A percentile compares a stretch with the other conserved stretches of the same genome.
Evolutionary conservation across 2,329 filamentous ascomycete species (phyloP).

Genomic region (Hortaea werneckii): DNA sequence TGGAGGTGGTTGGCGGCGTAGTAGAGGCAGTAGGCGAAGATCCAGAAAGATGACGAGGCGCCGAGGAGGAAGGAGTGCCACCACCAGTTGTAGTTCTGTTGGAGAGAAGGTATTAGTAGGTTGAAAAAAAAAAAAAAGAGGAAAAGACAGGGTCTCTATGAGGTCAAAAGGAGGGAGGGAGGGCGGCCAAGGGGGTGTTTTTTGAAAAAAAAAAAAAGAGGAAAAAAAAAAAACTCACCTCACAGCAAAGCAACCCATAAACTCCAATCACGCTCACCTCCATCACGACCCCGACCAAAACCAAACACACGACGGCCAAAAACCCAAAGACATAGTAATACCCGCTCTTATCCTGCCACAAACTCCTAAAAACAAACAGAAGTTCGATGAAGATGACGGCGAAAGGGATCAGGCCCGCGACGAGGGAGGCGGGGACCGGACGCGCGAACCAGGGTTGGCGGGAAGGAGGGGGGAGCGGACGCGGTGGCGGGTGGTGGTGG

Average conservation of each 20-base stretch:
- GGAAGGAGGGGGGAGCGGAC: conserved; percentile 53
- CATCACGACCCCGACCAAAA: conserved; percentile 65
- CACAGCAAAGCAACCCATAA: conserved; percentile 71
- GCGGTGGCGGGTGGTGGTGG: conserved; percentile 32
- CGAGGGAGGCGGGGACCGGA: conserved; percentile 51
- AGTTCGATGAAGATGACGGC: conserved; percentile 83
- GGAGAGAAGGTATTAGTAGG: too few relatives aligned
- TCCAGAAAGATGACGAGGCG: conserved; percentile 66
- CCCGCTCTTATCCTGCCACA: conserved; percentile 84
- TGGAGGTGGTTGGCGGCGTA: conserved; percentile 74
- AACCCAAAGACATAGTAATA: conserved; percentile 92
- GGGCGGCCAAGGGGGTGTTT: too few relatives aligned
- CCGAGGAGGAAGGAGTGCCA: conserved; percentile 80
- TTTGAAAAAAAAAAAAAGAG: too few relatives aligned
- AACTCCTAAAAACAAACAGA: conserved; percentile 73
- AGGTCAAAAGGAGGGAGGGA: too few relatives aligned
- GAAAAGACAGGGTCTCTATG: too few relatives aligned
- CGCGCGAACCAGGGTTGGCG: conserved; percentile 65
- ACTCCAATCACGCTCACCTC: conserved; percentile 77
- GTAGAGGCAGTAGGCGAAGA: conserved; percentile 74
- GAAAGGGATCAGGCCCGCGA: conserved; percentile 73
- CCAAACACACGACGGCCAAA: conserved; percentile 60
- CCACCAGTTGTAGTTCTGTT: conserved; percentile 80
- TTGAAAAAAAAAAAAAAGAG: too few relatives aligned
- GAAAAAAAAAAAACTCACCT: too few relatives aligned